Base-by-base conservation (phyloP, 2,329 filamentous ascomycete species). In the Fusarium lateritium region DNA sequence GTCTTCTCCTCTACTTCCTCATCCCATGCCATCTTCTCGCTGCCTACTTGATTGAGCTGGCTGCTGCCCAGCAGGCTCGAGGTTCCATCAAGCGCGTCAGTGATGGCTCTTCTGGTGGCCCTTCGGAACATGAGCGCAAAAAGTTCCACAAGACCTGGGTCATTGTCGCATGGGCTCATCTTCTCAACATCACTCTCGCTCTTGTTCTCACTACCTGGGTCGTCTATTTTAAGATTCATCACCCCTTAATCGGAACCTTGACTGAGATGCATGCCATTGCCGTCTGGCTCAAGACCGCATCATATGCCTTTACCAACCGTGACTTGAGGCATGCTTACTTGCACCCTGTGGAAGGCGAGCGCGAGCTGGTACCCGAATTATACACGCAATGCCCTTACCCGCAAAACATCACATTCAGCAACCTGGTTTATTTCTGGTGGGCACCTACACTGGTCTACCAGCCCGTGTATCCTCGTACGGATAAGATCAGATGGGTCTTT, bases 371-470 rank as follows among this genome's bases (percentile, higher is more conserved):
- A 6, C 96, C 96, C 1, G 90, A 93, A 38, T 84, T 98, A 24
- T 99, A 98, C 82, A 84, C 86, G 14, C 77, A 88, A 55, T 97
- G 94, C 74, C 93, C 95, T 0, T 99, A 99, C 77, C 96, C 96
- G 0, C 81, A 88, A 47, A 99, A 98, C 79, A 93, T 99, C 79
- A 97, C 94, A 5, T 86, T 98, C 71, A 82, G 85, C 51, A 99
- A 98, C 77, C 83, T 99, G 26, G 89, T 88, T 60, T 99, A 98
- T 81, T 99, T 99, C 79, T 98, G 96, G 95, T 95, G 94, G 90
- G 96, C 95, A 0, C 96, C 96, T 1, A 99, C 96, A 0, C 86
- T 99, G 53, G 92, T 98, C 44, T 99, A 99, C 79, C 96, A 99
- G 82, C 96, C 96, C 2, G 94, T 96, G 15, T 99, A 99, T 78